Base-by-base conservation (phyloP, 176 grass and related monocot genomes). In the Musa schizocarpa region DNA sequence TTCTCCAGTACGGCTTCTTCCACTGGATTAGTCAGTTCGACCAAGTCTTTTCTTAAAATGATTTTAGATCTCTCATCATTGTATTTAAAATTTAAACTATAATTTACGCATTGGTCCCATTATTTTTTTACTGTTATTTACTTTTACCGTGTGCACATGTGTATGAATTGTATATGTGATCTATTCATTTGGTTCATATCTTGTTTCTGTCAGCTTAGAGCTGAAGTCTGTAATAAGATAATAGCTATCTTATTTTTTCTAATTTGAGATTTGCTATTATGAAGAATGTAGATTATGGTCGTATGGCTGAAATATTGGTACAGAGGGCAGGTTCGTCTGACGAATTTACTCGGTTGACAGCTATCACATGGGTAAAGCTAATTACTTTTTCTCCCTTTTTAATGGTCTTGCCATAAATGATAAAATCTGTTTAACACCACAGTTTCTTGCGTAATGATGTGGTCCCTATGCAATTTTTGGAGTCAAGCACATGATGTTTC, bases 221-320 rank as follows among this genome's bases (percentile, higher is more conserved):
- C n/a, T 23, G 26, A 24, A 70, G 16, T 21, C 7, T 50, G 51
- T 3, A n/a, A 50, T 52, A 21, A 20, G 20, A 17, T 20, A 1
- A n/a, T 17, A 51, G 2, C 14, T 70, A n/a, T 51, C 51, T 1
- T 21, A 50, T 51, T 51, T 77, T 77, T 77, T 8, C 48, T 65
- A 77, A 53, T 52, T 77, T 77, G 75, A 65, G 17, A 51, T 77
- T 43, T 65, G 83, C 64, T 82, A 71, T 75, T 66, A 54, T 86
- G 68, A 85, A 99, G 96, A 99, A 91, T 83, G 96, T 99, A 86
- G 96, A 99, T 79, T 99, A 95, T 80, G 96, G 96, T 77, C 90
- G 96, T 80, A 99, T 99, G 96, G 91, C 96, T 85, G 96, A 99
- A 87, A 99, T 99, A 83, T 88, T 99, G 73, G 96, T 99, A 77